Percentiles rank a stretch among this genome's conserved stretches.
Conservation (phyloP, 805 yeast species). For the Wickerhamomyces bovis region DNA sequence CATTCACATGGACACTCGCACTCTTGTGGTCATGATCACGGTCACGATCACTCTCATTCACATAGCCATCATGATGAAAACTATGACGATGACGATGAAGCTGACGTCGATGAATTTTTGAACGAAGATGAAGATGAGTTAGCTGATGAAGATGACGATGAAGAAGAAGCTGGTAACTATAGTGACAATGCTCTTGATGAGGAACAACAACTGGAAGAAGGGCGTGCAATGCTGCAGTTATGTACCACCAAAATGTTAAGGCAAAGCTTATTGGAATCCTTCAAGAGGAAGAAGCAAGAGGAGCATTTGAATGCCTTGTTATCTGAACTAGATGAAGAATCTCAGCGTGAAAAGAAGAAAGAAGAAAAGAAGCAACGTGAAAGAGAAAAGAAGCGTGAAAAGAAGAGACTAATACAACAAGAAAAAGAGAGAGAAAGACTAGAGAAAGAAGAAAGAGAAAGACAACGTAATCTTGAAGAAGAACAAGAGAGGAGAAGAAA, state of each 20-base stretch:
- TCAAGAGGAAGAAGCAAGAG: conserved; percentile 74
- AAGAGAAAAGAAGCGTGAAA: conserved; percentile 66
- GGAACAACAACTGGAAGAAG: conserved; percentile 67
- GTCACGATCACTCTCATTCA: background rate
- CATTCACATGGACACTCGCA: background rate
- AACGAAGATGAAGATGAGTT: conserved; percentile 12
- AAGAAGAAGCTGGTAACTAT: conserved; percentile 31
- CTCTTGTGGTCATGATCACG: background rate
- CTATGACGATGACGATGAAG: conserved; percentile 14
- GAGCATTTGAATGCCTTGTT: conserved; percentile 58
- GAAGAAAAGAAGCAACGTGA: conserved; percentile 52
- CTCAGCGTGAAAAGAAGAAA: conserved; percentile 53
- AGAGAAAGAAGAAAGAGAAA: conserved; percentile 37
- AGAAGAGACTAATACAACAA: conserved; percentile 53
- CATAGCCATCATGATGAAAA: conserved; percentile 18
- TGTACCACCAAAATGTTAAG: conserved; percentile 76
- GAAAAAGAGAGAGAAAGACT: conserved; percentile 49
- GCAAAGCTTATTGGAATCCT: conserved; percentile 66
- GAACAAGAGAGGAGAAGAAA: conserved; percentile 32
- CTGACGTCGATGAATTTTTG: conserved; percentile 12
- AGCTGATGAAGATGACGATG: conserved; percentile 12
- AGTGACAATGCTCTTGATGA: conserved; percentile 40
- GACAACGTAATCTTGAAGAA: conserved; percentile 31
- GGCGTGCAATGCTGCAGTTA: conserved; percentile 71
- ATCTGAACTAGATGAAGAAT: conserved; percentile 68